Percentiles rank a stretch among this genome's conserved stretches.
Evolutionary conservation across 1,139 yeast species (phyloP).

Genomic region (Yamadazyma atlantica): DNA sequence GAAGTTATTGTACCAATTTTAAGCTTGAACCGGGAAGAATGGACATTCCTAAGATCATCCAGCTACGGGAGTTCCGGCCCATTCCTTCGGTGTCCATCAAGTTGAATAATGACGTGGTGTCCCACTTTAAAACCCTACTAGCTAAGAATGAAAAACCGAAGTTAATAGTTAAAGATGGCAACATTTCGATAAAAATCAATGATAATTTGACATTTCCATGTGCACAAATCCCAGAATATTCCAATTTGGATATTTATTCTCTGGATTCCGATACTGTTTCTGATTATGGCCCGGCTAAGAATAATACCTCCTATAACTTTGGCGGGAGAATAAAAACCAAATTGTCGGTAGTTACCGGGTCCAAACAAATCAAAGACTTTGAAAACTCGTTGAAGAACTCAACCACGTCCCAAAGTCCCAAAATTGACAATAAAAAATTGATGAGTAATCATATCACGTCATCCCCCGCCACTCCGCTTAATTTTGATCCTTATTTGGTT

Average conservation of each 20-base stretch:
- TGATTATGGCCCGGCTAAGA: background rate
- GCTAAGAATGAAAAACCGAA: slow-evolving; percentile 24
- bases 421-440: background rate
- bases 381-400: background rate
- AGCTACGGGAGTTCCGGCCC: slow-evolving; percentile 1
- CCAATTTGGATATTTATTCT: slow-evolving; percentile 35
- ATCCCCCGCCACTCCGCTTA: slow-evolving; percentile 14
- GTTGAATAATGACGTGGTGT: slow-evolving; percentile 25
- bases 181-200: slow-evolving; percentile 31
- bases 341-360: slow-evolving; percentile 27
- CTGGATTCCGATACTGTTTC: background rate
- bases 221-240: slow-evolving; percentile 33
- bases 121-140: slow-evolving; percentile 20
- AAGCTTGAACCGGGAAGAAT: background rate
- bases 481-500: slow-evolving; percentile 21
- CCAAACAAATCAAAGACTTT: slow-evolving; percentile 2
- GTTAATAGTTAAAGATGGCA: slow-evolving; percentile 38
- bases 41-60: slow-evolving; percentile 3
- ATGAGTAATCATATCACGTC: slow-evolving; percentile 1
- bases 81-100: slow-evolving; percentile 27
- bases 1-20: no score
- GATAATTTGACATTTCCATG: slow-evolving; percentile 34
- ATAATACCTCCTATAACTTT: slow-evolving; percentile 13
- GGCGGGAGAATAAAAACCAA: slow-evolving; percentile 34
- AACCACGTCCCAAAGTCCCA: background rate